phyloP scores from a whole-genome alignment of 257 asterid species.

The Solanum piurae region DNA sequence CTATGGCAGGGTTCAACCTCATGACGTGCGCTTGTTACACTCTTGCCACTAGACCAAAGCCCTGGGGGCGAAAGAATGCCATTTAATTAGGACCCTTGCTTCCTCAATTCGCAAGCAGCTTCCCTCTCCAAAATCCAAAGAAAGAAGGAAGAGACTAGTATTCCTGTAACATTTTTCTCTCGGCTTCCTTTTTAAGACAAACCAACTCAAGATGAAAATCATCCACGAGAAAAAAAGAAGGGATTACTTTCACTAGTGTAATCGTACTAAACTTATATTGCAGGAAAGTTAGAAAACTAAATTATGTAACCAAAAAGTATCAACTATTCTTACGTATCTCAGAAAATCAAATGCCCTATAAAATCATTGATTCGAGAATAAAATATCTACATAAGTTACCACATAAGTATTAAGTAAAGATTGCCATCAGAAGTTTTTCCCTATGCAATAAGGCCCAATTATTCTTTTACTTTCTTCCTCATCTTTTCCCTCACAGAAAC shows the following conservation, averaged over 20 bases:
- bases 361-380: neutral
- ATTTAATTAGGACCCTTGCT: neutral
- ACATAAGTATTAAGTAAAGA: neutral
- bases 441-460: neutral
- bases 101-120: neutral
- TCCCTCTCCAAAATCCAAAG: neutral
- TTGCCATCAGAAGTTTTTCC: neutral
- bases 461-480: neutral
- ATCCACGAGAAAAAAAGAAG: neutral
- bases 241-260: neutral
- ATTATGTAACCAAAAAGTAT: neutral
- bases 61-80: neutral
- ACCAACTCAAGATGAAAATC: neutral
- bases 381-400: neutral
- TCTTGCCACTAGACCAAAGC: neutral
- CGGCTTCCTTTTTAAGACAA: neutral
- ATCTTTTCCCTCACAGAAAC: neutral
- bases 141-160: neutral
- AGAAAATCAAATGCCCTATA: neutral
- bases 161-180: neutral
- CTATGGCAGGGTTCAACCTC: neutral
- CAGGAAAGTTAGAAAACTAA: neutral
- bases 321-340: neutral
- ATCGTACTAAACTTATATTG: neutral
- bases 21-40: neutral